These are phyloP conservation scores for Balakata baccata DNA, from an alignment of 345 rosid genomes.

Conservation along the genomic window DNA sequence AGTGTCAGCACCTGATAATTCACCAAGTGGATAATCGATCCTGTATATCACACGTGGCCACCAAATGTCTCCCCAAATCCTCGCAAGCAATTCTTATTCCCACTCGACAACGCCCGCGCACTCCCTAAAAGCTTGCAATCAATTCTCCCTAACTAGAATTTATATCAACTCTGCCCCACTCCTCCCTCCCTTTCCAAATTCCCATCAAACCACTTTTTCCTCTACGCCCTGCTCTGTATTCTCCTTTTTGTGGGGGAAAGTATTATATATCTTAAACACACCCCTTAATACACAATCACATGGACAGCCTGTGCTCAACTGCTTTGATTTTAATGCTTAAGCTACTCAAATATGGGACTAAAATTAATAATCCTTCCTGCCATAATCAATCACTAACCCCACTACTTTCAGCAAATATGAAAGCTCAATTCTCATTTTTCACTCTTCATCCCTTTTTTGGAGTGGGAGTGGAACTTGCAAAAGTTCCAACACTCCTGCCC, in stretches of 20 bases:
- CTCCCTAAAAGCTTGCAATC: background rate
- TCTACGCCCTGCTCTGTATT: no score
- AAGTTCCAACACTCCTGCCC: constrained; percentile 9
- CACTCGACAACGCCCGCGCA: constrained; percentile 12
- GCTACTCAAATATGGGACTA: constrained; percentile 4
- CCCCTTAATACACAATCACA: constrained; percentile 28
- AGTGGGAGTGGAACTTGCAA: constrained; percentile 28
- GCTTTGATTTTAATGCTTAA: constrained; percentile 11
- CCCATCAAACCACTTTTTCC: background rate
- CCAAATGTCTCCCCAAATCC: background rate
- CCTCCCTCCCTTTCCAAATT: background rate
- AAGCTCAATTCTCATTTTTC: constrained; percentile 17
- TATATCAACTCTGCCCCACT: background rate
- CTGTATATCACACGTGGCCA: constrained; percentile 14
- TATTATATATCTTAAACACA: background rate
- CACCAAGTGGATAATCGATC: background rate
- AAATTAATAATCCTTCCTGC: constrained; percentile 14
- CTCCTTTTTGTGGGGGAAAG: no score
- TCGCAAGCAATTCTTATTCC: background rate
- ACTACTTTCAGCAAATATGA: constrained; percentile 26
- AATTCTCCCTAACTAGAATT: no score
- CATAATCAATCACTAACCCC: constrained; percentile 29
- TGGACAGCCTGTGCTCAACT: constrained; percentile 45
- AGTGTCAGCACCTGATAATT: constrained; percentile 17
- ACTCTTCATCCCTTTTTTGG: constrained; percentile 22